Percentiles rank a stretch among this genome's conserved stretches.
Conservation (phyloP, 2,329 filamentous ascomycete genomes). For the Fusarium sp. region DNA sequence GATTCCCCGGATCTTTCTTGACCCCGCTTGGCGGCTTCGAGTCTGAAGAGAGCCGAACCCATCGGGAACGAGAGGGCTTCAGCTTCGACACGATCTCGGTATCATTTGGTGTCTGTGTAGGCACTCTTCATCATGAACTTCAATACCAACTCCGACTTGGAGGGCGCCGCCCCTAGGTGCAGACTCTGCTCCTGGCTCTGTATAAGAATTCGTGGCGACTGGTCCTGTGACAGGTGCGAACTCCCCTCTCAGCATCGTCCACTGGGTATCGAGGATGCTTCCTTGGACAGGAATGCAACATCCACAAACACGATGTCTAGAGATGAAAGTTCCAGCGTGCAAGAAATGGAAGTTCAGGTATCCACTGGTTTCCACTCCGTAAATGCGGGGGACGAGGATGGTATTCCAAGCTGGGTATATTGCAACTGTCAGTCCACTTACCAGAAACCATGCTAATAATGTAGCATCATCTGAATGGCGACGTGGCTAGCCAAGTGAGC, state of each 20-base stretch:
- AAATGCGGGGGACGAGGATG: background rate
- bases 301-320: background rate
- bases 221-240: background rate
- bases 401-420: background rate
- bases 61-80: background rate
- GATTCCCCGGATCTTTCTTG: background rate
- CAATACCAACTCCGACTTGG: background rate
- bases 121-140: background rate
- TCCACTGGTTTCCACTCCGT: background rate
- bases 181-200: background rate
- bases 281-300: too few relatives aligned
- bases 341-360: background rate
- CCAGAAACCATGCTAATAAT: slow-evolving; percentile 2
- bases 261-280: too few relatives aligned
- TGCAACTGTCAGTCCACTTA: background rate
- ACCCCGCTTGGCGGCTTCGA: background rate
- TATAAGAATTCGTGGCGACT: background rate
- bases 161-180: background rate
- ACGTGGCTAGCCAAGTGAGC: background rate
- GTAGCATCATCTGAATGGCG: background rate
- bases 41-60: background rate
- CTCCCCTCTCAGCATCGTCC: background rate
- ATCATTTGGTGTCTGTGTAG: background rate
- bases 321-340: background rate
- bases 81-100: background rate